Conservation (phyloP, 495 filamentous ascomycete species). For the Neurospora intermedia region DNA sequence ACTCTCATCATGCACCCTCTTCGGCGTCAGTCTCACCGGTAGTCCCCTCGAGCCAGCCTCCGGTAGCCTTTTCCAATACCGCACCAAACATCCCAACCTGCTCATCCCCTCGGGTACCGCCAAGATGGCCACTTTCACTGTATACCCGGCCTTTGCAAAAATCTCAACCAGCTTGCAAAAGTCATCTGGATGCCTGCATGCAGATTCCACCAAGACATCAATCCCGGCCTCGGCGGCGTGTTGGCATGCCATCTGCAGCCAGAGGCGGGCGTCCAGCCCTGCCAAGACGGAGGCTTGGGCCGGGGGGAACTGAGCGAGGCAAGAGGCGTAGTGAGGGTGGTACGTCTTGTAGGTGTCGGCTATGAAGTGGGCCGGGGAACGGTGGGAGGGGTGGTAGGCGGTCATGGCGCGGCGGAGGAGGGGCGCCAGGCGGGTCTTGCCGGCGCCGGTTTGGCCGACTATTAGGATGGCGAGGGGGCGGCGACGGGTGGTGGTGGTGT, state of each 20-base stretch:
- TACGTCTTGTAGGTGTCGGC: conserved; percentile 37
- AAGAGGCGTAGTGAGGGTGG: conserved; percentile 22
- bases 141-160: conserved; percentile 15
- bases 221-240: conserved; percentile 7
- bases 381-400: neutral
- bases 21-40: conserved; percentile 26
- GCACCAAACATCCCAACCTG: conserved; percentile 21
- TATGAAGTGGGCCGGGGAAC: conserved; percentile 22
- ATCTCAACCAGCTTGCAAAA: conserved; percentile 16
- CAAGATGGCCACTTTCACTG: conserved; percentile 21
- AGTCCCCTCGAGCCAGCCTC: conserved; percentile 18
- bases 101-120: conserved; percentile 24
- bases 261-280: conserved; percentile 18
- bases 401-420: conserved; percentile 14
- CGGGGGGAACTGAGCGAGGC: conserved; percentile 7
- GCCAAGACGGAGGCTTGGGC: conserved; percentile 20
- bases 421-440: conserved; percentile 29
- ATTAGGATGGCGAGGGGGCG: conserved; percentile 25
- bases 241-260: conserved; percentile 23
- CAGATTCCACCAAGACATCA: conserved; percentile 25
- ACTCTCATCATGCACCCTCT: conserved; percentile 27
- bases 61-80: conserved; percentile 16
- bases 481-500: neutral
- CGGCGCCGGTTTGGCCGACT: conserved; percentile 33
- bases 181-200: conserved; percentile 23